phyloP scores from a whole-genome alignment of 23 red algal genomes.

The Pyropia yezoensis region DNA sequence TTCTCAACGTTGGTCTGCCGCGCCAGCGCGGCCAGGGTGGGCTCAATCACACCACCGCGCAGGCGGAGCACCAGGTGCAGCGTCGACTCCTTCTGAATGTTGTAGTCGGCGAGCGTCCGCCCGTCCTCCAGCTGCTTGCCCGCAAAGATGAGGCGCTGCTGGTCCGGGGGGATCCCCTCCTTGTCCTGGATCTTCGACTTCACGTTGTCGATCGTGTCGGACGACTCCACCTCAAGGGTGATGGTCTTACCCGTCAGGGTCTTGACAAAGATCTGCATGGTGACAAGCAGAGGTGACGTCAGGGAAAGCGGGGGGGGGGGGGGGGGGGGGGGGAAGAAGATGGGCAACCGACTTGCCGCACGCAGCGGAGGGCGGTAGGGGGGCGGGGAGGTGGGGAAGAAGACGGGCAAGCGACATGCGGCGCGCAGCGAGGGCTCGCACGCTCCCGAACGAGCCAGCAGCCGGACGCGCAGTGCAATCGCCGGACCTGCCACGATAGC shows the following conservation, averaged over 20 bases:
- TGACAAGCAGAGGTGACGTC: background rate
- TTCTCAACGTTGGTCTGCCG: slow-evolving; percentile 86
- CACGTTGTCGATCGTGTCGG: slow-evolving; percentile 94
- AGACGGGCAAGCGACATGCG: too few relatives aligned
- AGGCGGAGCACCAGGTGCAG: slow-evolving; percentile 94
- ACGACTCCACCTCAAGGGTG: slow-evolving; percentile 96
- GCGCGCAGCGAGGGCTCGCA: too few relatives aligned
- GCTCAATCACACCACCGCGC: slow-evolving; percentile 95
- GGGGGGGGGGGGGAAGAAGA: too few relatives aligned
- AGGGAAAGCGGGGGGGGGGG: too few relatives aligned
- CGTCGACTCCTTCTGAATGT: slow-evolving; percentile 99
- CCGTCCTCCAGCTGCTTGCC: slow-evolving; percentile 99
- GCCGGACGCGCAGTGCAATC: too few relatives aligned
- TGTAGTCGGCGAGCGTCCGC: slow-evolving; percentile 94
- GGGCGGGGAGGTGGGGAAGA: too few relatives aligned
- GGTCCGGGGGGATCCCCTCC: slow-evolving; percentile 94
- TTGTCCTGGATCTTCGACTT: slow-evolving; percentile 99
- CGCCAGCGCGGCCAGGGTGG: slow-evolving; percentile 82
- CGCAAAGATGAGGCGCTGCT: slow-evolving; percentile 98
- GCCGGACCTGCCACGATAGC: too few relatives aligned
- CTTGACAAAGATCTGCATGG: slow-evolving; percentile 99
- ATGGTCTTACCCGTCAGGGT: slow-evolving; percentile 97
- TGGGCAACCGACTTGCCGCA: too few relatives aligned
- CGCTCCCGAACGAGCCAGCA: too few relatives aligned
- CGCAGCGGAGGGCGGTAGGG: too few relatives aligned